phyloP scores from a whole-genome alignment of 139 green algal species.

The Closterium sp. region DNA sequence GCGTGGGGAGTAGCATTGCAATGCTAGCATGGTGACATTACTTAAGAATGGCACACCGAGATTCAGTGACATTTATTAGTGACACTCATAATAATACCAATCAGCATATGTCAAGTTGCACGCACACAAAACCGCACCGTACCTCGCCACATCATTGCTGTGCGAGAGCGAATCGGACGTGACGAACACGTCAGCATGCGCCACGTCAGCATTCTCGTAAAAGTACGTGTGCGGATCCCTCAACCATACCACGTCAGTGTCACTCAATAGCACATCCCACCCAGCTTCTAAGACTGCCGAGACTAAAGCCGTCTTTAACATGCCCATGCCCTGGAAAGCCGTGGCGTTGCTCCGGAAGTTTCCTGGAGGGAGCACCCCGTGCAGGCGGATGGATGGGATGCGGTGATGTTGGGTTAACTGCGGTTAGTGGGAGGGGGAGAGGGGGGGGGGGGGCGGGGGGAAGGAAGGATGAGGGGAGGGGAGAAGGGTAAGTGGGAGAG shows the following conservation, averaged over 20 bases:
- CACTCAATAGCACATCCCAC: constrained; percentile 76
- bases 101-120: neutral
- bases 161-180: constrained; percentile 41
- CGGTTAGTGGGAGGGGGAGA: neutral
- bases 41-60: too few species aligned
- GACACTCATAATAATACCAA: too few species aligned
- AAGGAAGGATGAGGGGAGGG: neutral
- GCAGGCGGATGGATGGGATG: constrained; percentile 8
- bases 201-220: constrained; percentile 44
- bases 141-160: constrained; percentile 29
- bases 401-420: neutral
- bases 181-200: constrained; percentile 39
- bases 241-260: constrained; percentile 91
- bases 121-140: neutral
- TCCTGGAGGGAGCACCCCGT: neutral
- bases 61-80: too few species aligned
- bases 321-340: constrained; percentile 37
- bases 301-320: constrained; percentile 27
- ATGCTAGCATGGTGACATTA: too few species aligned
- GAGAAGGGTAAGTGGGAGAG: neutral
- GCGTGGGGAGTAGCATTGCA: too few species aligned
- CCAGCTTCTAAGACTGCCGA: constrained; percentile 70
- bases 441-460: neutral
- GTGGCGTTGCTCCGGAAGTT: constrained; percentile 23
- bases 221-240: constrained; percentile 37